Evolutionary conservation across 116 monocot genomes (phyloP), one percentile per base, ranked within the genome.

Genomic region (Trichopus zeylanicus): DNA sequence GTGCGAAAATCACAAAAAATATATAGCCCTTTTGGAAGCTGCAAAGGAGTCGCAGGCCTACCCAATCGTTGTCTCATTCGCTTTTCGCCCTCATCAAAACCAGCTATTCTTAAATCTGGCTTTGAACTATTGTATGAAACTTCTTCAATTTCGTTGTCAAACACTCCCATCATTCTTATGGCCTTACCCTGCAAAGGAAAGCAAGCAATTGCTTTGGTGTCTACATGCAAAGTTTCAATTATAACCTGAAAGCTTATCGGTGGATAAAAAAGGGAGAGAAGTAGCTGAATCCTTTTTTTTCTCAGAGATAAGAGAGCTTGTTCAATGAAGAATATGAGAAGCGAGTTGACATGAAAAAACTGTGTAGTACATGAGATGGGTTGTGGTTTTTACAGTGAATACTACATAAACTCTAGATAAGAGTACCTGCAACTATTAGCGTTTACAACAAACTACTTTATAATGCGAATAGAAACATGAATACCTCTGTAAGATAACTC

Each of bases 21-120:
- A 51, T 97, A 97, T 13, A 26, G 25, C 31, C 97, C 97, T 56
- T 78, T 71, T 28, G 91, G 97, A 67, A 97, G 81, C 55, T 81
- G 81, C n/a, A 87, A 31, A 35, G 79, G 70, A 33, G 30, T 13
- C 28, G 52, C 76, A 15, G 64, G 60, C 29, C 38, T 67, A 37
- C 46, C 58, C 48, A 61, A 29, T 56, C 87, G 62, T 46, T 75
- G 83, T 63, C 62, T 81, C 69, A 87, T 33, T 30, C 97, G 65
- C 32, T 79, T 72, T 61, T 97, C 91, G 68, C 91, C 97, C 61
- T 90, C 97, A n/a, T 90, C 91, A 84, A 97, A 97, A 26, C 97
- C 91, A 71, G 70, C 48, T 62, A 97, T 91, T 60, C 87, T 83
- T 62, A 73, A 49, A 59, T 84, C 91, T 39, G 72, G 38, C 53